These are phyloP conservation scores for Chlamydomonas sphaeroides DNA, from an alignment of 139 green algal genomes.

Conservation along the genomic window DNA sequence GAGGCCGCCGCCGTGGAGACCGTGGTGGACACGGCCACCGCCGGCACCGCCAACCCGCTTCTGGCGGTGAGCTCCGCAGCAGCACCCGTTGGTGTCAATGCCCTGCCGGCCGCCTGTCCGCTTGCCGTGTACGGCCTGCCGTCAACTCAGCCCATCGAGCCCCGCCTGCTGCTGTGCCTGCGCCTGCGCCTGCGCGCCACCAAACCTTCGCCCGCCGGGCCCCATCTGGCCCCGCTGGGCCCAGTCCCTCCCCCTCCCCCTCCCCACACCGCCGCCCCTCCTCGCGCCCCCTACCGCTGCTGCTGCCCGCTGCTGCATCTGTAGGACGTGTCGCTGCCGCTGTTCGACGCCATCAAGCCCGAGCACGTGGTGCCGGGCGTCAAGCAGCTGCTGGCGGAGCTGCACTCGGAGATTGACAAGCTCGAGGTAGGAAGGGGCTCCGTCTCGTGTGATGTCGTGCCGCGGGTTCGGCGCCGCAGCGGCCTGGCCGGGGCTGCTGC, in stretches of 20 bases:
- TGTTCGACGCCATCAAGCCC: constrained; percentile 84
- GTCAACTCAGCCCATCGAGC: neutral
- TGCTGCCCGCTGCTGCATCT: too few species aligned
- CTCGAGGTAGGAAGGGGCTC: constrained; percentile 40
- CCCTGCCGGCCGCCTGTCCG: neutral
- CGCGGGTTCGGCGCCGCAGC: too few species aligned
- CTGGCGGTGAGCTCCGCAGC: constrained; percentile 1
- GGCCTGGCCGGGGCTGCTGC: too few species aligned
- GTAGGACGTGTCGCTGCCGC: constrained; percentile 79
- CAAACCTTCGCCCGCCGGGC: too few species aligned
- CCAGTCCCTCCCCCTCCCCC: too few species aligned
- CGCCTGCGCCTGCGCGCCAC: too few species aligned
- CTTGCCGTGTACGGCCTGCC: neutral
- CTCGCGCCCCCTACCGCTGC: too few species aligned
- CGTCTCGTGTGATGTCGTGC: too few species aligned
- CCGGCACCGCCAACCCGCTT: constrained; percentile 1
- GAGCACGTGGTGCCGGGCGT: constrained; percentile 95
- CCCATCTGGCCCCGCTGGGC: too few species aligned
- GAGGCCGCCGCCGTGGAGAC: constrained; percentile 22
- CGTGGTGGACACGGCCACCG: neutral
- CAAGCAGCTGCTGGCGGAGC: constrained; percentile 71
- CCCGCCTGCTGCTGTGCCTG: too few species aligned
- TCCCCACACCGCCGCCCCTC: too few species aligned
- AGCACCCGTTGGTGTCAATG: neutral
- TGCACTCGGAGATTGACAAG: constrained; percentile 79